A percentile compares a stretch with the other conserved stretches of the same genome.
Evolutionary conservation across 495 filamentous ascomycete species (phyloP).

Genomic region (Podospora bellae-mahoneyi): DNA sequence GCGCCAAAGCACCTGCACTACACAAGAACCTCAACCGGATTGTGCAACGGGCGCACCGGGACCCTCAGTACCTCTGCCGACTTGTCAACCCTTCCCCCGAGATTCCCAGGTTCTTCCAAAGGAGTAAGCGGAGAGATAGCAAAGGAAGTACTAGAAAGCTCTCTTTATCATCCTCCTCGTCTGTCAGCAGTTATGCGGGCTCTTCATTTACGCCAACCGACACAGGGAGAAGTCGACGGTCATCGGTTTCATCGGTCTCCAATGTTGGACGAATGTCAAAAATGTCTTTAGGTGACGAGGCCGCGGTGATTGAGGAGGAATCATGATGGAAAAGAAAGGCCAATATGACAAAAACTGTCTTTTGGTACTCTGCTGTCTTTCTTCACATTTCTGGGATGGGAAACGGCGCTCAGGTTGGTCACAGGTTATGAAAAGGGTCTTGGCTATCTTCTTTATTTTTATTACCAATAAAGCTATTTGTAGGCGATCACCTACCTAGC

Average conservation of each 20-base stretch:
- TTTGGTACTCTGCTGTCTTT: neutral
- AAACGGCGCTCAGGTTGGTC: neutral
- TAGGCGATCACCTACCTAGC: neutral
- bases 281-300: neutral
- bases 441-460: neutral
- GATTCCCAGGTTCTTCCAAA: conserved; percentile 6
- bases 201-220: neutral
- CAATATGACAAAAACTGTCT: conserved; percentile 5
- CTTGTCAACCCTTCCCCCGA: neutral
- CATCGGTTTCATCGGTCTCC: neutral
- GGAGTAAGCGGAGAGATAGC: neutral
- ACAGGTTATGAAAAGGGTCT: neutral
- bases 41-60: neutral
- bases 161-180: neutral
- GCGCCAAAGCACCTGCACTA: conserved; percentile 12
- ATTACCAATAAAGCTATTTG: neutral
- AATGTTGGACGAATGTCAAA: neutral
- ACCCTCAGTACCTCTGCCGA: conserved; percentile 3
- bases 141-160: neutral
- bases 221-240: neutral
- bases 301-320: neutral
- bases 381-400: neutral
- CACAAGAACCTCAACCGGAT: conserved; percentile 9
- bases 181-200: neutral
- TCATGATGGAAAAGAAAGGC: neutral